These are phyloP conservation scores for Arachnomyces sp. DNA, from an alignment of 2,329 filamentous ascomycete species.

Conservation along the genomic window DNA sequence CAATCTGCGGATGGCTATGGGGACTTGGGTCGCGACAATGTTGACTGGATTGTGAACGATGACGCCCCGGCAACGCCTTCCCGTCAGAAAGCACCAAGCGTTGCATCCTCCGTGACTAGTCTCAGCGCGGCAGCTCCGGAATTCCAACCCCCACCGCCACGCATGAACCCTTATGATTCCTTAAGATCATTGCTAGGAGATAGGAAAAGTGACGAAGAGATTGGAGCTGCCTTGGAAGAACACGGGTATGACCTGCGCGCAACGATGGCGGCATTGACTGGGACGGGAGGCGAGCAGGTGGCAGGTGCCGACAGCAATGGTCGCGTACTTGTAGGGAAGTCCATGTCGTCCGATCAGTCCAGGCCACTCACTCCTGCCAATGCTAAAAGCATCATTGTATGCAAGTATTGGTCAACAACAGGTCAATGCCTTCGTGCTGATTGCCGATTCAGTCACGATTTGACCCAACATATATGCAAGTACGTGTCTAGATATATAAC, in stretches of 20 bases:
- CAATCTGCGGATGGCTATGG: slow-evolving; percentile 72
- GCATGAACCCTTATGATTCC: slow-evolving; percentile 98
- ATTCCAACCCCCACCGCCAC: slow-evolving; percentile 63
- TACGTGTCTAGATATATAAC: slow-evolving; percentile 44
- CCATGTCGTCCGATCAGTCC: slow-evolving; percentile 63
- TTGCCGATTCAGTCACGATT: slow-evolving; percentile 93
- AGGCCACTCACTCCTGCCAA: slow-evolving; percentile 68
- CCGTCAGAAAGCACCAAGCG: too few species aligned
- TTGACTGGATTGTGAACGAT: slow-evolving; percentile 90
- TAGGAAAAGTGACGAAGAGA: slow-evolving; percentile 83
- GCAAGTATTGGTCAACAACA: slow-evolving; percentile 92
- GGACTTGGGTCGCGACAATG: slow-evolving; percentile 84
- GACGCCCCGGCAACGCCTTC: slow-evolving; percentile 62
- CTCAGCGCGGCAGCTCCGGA: slow-evolving; percentile 76
- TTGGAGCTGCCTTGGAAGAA: slow-evolving; percentile 77
- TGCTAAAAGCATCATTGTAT: slow-evolving; percentile 78
- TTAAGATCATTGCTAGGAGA: slow-evolving; percentile 88
- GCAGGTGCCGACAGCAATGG: slow-evolving; percentile 49
- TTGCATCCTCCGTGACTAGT: slow-evolving; percentile 64
- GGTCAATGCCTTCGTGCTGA: slow-evolving; percentile 94
- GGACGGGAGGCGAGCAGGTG: slow-evolving; percentile 51
- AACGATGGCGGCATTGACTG: slow-evolving; percentile 83
- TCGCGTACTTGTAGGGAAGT: slow-evolving; percentile 76
- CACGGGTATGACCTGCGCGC: slow-evolving; percentile 92
- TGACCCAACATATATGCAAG: slow-evolving; percentile 97